phyloP scores from a whole-genome alignment of 352 stramenopile species.

The Globisporangium lucens region DNA sequence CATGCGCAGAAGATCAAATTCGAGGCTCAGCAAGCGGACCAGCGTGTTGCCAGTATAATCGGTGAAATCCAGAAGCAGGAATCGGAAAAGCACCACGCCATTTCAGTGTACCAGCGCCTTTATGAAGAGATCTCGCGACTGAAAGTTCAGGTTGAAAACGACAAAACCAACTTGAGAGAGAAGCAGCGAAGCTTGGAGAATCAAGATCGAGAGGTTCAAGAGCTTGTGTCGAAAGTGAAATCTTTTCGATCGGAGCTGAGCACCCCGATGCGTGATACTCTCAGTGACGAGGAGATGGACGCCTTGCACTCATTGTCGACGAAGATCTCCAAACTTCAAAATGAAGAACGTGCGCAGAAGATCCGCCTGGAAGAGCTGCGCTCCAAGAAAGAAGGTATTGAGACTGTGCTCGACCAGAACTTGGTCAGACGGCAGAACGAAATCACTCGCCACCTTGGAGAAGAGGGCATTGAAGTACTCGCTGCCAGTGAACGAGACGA shows the following conservation, averaged over 20 bases:
- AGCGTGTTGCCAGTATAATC: constrained; percentile 81
- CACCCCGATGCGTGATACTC: constrained; percentile 72
- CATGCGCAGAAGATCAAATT: constrained; percentile 83
- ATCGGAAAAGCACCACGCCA: constrained; percentile 66
- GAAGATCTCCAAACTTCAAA: constrained; percentile 75
- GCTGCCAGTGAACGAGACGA: constrained; percentile 62
- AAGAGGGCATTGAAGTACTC: constrained; percentile 59
- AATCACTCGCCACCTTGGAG: constrained; percentile 49
- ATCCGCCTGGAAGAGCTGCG: constrained; percentile 86
- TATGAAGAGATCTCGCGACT: constrained; percentile 79
- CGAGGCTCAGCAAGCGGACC: constrained; percentile 89
- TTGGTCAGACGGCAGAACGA: constrained; percentile 85
- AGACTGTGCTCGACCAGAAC: constrained; percentile 92
- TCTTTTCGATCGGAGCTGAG: constrained; percentile 58
- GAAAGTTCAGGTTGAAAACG: constrained; percentile 67
- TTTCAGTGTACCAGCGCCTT: constrained; percentile 72
- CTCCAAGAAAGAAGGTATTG: constrained; percentile 82
- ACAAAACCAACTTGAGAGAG: constrained; percentile 49
- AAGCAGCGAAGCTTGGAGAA: constrained; percentile 51
- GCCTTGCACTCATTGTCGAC: constrained; percentile 57
- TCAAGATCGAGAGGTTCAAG: constrained; percentile 64
- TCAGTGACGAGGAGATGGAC: constrained; percentile 52
- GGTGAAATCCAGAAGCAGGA: constrained; percentile 85
- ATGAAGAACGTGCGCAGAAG: constrained; percentile 84
- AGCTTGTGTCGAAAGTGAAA: constrained; percentile 48